phyloP scores from a whole-genome alignment of 2,329 filamentous ascomycete genomes.

The Fusarium pseudocircinatum region DNA sequence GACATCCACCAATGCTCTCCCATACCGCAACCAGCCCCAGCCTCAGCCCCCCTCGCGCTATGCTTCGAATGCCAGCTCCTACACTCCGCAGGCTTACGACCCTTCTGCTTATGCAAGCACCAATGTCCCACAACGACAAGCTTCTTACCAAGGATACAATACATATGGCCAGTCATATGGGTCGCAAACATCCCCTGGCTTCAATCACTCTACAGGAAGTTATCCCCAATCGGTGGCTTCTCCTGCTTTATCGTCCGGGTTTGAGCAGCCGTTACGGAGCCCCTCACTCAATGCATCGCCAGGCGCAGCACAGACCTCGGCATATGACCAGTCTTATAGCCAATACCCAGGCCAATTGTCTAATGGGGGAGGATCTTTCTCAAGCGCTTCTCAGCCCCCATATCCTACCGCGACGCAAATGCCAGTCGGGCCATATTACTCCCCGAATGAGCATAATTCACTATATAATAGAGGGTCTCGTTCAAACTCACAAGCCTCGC shows the following conservation, averaged over 20 bases:
- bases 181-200: constrained; percentile 49
- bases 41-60: constrained; percentile 51
- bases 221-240: constrained; percentile 44
- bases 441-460: constrained; percentile 57
- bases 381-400: constrained; percentile 55
- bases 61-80: constrained; percentile 53
- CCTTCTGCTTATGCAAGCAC: constrained; percentile 67
- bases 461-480: constrained; percentile 57
- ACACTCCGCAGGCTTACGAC: constrained; percentile 66
- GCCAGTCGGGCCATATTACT: constrained; percentile 62
- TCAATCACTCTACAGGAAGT: constrained; percentile 48
- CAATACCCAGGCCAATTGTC: constrained; percentile 51
- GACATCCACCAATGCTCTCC: constrained; percentile 61
- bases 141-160: constrained; percentile 60
- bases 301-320: constrained; percentile 43
- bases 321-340: constrained; percentile 52
- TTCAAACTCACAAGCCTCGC: constrained; percentile 62
- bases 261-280: constrained; percentile 54
- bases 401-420: constrained; percentile 64
- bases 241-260: constrained; percentile 48
- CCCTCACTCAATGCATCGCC: constrained; percentile 45
- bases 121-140: constrained; percentile 59
- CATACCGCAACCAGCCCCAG: constrained; percentile 56
- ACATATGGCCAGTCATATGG: constrained; percentile 56
- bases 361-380: constrained; percentile 51